Percentiles rank a stretch among this genome's conserved stretches.
These are phyloP conservation scores for Globisporangium apiculatum DNA, from an alignment of 352 stramenopile genomes.

Conservation along the genomic window DNA sequence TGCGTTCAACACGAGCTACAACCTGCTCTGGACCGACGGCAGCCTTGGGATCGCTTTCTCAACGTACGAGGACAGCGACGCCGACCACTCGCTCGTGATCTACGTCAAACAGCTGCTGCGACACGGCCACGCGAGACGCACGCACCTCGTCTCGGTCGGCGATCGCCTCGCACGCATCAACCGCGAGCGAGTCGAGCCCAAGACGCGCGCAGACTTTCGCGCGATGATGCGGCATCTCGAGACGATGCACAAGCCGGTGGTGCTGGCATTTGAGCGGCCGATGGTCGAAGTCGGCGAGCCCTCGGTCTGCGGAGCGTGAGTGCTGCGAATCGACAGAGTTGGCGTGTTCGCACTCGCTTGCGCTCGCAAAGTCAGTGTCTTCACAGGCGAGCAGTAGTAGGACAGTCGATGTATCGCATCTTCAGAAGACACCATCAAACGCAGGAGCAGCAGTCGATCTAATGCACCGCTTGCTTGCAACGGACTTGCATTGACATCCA, in stretches of 20 bases:
- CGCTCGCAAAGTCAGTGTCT: too few relatives aligned
- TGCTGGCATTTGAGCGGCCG: conserved; percentile 32
- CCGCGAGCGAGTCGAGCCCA: conserved; percentile 17
- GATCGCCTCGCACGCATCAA: conserved; percentile 39
- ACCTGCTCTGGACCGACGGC: conserved; percentile 29
- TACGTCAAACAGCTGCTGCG: conserved; percentile 33
- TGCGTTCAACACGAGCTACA: conserved; percentile 21
- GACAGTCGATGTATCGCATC: too few relatives aligned
- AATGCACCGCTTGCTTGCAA: too few relatives aligned
- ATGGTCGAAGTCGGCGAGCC: too few relatives aligned
- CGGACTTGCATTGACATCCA: too few relatives aligned
- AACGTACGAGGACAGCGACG: conserved; percentile 29
- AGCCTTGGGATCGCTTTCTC: conserved; percentile 38
- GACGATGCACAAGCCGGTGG: conserved; percentile 23
- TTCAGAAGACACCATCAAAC: too few relatives aligned
- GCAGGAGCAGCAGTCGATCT: too few relatives aligned
- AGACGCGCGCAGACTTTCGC: conserved; percentile 23
- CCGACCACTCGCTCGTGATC: conserved; percentile 22
- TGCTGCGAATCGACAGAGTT: too few relatives aligned
- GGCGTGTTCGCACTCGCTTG: too few relatives aligned
- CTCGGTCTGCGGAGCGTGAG: too few relatives aligned
- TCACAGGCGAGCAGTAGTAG: too few relatives aligned
- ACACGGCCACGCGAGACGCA: conserved; percentile 21
- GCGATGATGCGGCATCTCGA: conserved; percentile 27
- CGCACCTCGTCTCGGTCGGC: conserved; percentile 26